Base-by-base conservation (phyloP, 495 filamentous ascomycete genomes). In the Amorphotheca resinae region DNA sequence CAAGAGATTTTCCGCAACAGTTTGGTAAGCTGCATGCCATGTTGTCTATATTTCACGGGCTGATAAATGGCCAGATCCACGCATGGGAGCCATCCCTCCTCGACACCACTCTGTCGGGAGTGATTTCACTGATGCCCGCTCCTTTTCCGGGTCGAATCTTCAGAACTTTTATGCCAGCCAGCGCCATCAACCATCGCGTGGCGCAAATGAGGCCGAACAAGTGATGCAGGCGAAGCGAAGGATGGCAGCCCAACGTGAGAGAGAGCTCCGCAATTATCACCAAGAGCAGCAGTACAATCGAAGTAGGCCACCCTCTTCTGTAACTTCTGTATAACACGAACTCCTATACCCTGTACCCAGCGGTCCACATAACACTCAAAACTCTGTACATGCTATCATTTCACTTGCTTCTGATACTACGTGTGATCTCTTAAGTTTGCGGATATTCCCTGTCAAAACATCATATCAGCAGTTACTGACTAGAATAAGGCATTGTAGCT, bases 231-330 rank as follows among this genome's bases (percentile, higher is more conserved):
- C 86, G 60, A 96, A 98, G 71, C 82, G 91, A 66, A 84, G 88
- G 69, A 87, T 94, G 80, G 91, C 91, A 47, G 91, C 91, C 66
- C 89, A 95, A 67, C 84, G 91, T 65, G 91, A 98, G 73, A 83
- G 93, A 64, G 91, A 98, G 70, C 78, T 98, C 64, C 86, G 91
- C 65, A 98, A 98, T 67, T 96, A 95, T 70, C 91, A 98, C 66
- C 91, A 95, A 70, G 91, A 98, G 73, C 91, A 98, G 74, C 91
- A 98, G 77, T 96, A 93, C 73, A 93, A 95, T 68, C 80, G 89
- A 81, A 95, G 91, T 98, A 76, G 72, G 72, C 72, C 70, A 55
- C 69, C 70, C 68, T 73, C 70, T 70, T 62, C 70, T 71, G 65
- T 69, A 67, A 72, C 70, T 70, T 62, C 70, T 71, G 65, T 70